Conservation (phyloP, 1,284 basidiomycete genomes). For the Trametes pubescens region DNA sequence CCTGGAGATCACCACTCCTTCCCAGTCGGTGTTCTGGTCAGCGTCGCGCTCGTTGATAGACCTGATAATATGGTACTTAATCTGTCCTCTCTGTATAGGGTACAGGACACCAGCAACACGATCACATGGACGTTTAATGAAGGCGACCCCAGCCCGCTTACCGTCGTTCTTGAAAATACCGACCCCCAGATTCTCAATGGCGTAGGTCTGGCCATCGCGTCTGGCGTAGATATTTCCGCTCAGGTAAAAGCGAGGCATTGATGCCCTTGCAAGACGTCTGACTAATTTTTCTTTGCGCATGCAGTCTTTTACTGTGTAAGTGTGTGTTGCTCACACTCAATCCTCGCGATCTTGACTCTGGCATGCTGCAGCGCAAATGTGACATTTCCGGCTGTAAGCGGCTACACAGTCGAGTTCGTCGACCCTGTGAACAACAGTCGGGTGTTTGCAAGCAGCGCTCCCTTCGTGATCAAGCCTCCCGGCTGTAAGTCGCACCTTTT, state of each 20-base stretch:
- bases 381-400: conserved; percentile 44
- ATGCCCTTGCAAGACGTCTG: not conserved
- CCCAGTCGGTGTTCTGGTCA: conserved; percentile 46
- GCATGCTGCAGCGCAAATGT: conserved; percentile 43
- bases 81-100: conserved; percentile 38
- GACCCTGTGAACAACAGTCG: conserved; percentile 51
- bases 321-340: not conserved
- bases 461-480: conserved; percentile 49
- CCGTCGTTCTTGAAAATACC: conserved; percentile 45
- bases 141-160: conserved; percentile 47
- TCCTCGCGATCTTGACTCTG: not conserved
- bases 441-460: conserved; percentile 50
- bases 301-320: conserved; percentile 38
- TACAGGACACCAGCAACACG: conserved; percentile 46
- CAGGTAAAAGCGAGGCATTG: conserved; percentile 31
- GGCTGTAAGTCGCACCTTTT: conserved; percentile 44
- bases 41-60: conserved; percentile 2
- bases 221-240: conserved; percentile 43
- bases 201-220: conserved; percentile 44
- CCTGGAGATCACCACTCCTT: conserved; percentile 45
- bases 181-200: conserved; percentile 48
- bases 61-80: not conserved
- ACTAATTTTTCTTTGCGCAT: not conserved
- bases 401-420: conserved; percentile 54
- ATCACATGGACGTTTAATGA: conserved; percentile 46